Evolutionary conservation across 208 protist genomes (phyloP).

Genomic region (Herpetomonas samuelpessoai): DNA sequence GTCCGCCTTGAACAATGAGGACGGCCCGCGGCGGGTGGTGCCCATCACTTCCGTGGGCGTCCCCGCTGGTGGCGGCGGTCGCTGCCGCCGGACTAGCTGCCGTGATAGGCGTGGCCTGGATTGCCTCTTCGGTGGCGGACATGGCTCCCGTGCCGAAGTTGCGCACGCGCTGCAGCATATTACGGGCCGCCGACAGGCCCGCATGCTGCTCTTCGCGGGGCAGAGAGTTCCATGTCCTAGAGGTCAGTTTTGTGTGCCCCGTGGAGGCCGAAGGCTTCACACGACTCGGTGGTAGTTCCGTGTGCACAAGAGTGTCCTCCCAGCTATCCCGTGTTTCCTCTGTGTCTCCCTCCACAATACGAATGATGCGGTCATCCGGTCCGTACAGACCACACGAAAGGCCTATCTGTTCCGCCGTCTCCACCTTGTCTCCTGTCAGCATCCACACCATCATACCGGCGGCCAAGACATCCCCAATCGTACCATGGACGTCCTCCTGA

Average conservation of each 20-base stretch:
- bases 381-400: conserved; percentile 66
- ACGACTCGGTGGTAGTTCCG: not conserved
- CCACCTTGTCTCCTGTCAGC: conserved; percentile 98
- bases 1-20: conserved; percentile 59
- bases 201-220: not conserved
- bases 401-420: conserved; percentile 97
- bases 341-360: conserved; percentile 28
- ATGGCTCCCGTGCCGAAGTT: not conserved
- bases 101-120: not conserved
- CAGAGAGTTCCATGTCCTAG: not conserved
- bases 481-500: conserved; percentile 93
- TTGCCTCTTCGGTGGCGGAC: conserved; percentile 1
- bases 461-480: conserved; percentile 64
- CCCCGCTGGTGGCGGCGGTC: not conserved
- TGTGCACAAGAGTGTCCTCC: conserved; percentile 10
- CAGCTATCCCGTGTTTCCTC: conserved; percentile 3
- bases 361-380: conserved; percentile 41
- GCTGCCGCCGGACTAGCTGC: not conserved
- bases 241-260: too few species aligned
- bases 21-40: conserved; percentile 14
- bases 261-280: not conserved
- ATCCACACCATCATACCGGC: conserved; percentile 95
- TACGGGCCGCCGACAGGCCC: conserved; percentile 2
- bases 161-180: not conserved
- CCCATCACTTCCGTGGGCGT: not conserved